A percentile compares a stretch with the other conserved stretches of the same genome.
Evolutionary conservation across 1,284 basidiomycete genomes (phyloP).

Genomic region (Boletus holoroseus): DNA sequence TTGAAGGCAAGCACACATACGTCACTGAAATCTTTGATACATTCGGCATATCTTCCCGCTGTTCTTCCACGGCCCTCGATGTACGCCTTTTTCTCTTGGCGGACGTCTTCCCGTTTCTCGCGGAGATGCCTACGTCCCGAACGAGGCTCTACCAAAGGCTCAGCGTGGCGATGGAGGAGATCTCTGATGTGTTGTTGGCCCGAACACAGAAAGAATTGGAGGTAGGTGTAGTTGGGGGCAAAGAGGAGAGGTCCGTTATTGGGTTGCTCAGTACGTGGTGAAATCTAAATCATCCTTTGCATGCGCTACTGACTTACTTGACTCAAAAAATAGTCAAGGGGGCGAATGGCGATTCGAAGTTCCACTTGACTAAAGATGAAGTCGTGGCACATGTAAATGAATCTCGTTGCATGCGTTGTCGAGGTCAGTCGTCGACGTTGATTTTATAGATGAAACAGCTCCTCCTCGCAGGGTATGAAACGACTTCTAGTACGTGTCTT

Average conservation of each 20-base stretch:
- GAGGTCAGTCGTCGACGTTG: background rate
- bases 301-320: background rate
- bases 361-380: constrained; percentile 59
- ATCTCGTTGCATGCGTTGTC: background rate
- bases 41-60: constrained; percentile 11
- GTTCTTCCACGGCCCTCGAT: constrained; percentile 27
- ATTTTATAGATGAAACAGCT: background rate
- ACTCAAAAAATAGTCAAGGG: background rate
- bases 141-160: background rate
- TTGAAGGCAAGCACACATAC: constrained; percentile 40
- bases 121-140: constrained; percentile 24
- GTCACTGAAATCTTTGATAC: constrained; percentile 43
- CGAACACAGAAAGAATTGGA: background rate
- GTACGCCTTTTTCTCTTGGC: constrained; percentile 38
- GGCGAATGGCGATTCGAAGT: constrained; percentile 13
- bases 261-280: constrained; percentile 18
- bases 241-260: constrained; percentile 30
- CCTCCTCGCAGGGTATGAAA: background rate
- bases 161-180: background rate
- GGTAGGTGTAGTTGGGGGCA: background rate
- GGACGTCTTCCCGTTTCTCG: constrained; percentile 39
- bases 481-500: background rate
- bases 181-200: background rate
- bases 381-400: constrained; percentile 49
- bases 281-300: too few relatives aligned